phyloP scores from a whole-genome alignment of 495 filamentous ascomycete species.

The Rhypophila decipiens region DNA sequence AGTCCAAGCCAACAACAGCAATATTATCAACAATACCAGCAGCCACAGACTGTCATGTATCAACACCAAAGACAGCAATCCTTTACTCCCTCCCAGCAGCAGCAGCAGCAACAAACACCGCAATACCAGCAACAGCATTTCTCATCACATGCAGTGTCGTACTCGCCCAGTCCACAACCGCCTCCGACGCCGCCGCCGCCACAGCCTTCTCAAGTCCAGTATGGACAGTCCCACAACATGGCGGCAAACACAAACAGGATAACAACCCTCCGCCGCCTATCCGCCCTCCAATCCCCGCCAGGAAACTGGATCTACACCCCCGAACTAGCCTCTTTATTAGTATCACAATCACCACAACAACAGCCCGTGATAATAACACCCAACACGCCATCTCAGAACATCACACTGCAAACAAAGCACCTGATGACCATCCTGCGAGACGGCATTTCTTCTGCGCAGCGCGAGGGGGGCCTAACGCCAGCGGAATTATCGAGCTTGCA shows the following conservation, averaged over 20 bases:
- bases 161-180: too few relatives aligned
- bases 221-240: too few relatives aligned
- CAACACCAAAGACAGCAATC: slow-evolving; percentile 4
- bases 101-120: background rate
- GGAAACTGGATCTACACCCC: slow-evolving; percentile 11
- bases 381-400: too few relatives aligned
- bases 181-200: too few relatives aligned
- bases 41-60: background rate
- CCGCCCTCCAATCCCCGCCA: slow-evolving; percentile 13
- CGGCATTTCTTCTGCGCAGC: slow-evolving; percentile 14
- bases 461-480: slow-evolving; percentile 13
- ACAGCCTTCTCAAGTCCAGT: too few relatives aligned
- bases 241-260: slow-evolving; percentile 8
- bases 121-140: slow-evolving; percentile 3
- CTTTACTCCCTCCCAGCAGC: too few relatives aligned
- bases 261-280: slow-evolving; percentile 6
- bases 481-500: slow-evolving; percentile 15
- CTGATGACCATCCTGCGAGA: slow-evolving; percentile 14
- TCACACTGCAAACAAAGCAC: slow-evolving; percentile 7
- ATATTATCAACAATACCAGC: background rate
- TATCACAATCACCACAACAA: slow-evolving; percentile 5
- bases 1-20: background rate
- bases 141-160: background rate
- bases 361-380: slow-evolving; percentile 1
- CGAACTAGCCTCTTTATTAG: slow-evolving; percentile 14